Conservation (phyloP, 192 early-diverging fungal species). For the Backusella tuberculispora region DNA sequence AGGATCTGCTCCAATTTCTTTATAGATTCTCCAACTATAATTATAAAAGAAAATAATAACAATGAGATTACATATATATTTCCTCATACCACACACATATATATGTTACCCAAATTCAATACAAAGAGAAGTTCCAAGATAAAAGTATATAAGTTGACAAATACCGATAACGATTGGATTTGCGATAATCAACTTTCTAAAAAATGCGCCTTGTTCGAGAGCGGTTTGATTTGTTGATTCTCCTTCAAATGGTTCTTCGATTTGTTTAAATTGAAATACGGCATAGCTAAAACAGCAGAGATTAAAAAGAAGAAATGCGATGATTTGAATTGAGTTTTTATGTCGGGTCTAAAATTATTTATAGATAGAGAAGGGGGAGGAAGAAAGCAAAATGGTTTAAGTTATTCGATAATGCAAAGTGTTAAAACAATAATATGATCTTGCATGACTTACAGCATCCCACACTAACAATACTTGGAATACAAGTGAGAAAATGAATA, state of each 20-base stretch:
- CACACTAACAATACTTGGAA: slow-evolving; percentile 67
- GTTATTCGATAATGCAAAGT: background rate
- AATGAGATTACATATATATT: slow-evolving; percentile 7
- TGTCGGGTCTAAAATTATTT: slow-evolving; percentile 55
- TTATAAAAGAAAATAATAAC: background rate
- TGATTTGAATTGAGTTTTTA: slow-evolving; percentile 76
- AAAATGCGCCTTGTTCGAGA: background rate
- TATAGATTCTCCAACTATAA: slow-evolving; percentile 62
- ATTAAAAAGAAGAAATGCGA: slow-evolving; percentile 72
- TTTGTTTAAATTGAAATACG: slow-evolving; percentile 70
- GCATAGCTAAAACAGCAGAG: slow-evolving; percentile 67
- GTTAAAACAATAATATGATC: background rate
- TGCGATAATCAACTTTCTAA: slow-evolving; percentile 52
- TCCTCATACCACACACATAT: background rate
- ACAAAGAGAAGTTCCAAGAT: slow-evolving; percentile 57
- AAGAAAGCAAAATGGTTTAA: slow-evolving; percentile 10
- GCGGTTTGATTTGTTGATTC: slow-evolving; percentile 26
- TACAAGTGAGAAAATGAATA: slow-evolving; percentile 73
- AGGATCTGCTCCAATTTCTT: slow-evolving; percentile 66
- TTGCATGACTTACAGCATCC: slow-evolving; percentile 66
- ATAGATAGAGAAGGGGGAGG: background rate
- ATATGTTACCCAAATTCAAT: slow-evolving; percentile 63
- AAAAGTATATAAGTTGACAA: slow-evolving; percentile 51
- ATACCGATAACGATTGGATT: slow-evolving; percentile 61
- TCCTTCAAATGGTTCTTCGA: slow-evolving; percentile 37